Evolutionary conservation across 352 stramenopile species (phyloP).

Genomic region (Blastocystis sp.): DNA sequence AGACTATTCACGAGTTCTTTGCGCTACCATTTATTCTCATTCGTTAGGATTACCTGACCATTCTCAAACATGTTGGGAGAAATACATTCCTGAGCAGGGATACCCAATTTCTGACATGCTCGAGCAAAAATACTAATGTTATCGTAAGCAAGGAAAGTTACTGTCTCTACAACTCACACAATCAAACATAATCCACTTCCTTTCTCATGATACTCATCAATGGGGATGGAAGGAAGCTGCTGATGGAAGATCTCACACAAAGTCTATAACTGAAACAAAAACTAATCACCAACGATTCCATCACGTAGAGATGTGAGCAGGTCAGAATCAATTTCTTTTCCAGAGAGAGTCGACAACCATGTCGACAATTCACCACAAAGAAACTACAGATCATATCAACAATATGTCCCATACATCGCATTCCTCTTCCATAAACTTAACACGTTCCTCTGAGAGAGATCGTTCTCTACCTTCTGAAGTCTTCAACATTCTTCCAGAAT

Average conservation of each 20-base stretch:
- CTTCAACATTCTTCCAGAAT: slow-evolving; percentile 40
- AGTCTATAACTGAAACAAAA: background rate
- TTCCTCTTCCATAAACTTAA: slow-evolving; percentile 53
- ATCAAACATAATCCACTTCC: background rate
- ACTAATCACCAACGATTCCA: background rate
- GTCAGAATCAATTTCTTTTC: slow-evolving; percentile 24
- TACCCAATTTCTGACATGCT: slow-evolving; percentile 43
- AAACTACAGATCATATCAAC: slow-evolving; percentile 5
- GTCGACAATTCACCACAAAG: slow-evolving; percentile 22
- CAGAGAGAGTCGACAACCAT: background rate
- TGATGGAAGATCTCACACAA: slow-evolving; percentile 39
- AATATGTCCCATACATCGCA: background rate
- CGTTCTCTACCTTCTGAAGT: slow-evolving; percentile 31
- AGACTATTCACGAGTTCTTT: slow-evolving; percentile 51
- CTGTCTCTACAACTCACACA: background rate
- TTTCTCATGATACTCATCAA: slow-evolving; percentile 50
- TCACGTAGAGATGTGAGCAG: slow-evolving; percentile 31
- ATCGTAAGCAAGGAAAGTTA: slow-evolving; percentile 16
- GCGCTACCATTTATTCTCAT: background rate
- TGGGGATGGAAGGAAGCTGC: slow-evolving; percentile 8
- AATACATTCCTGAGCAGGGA: slow-evolving; percentile 9
- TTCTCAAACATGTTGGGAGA: slow-evolving; percentile 50
- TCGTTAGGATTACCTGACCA: background rate
- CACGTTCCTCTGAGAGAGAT: slow-evolving; percentile 41
- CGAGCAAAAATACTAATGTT: slow-evolving; percentile 52